These are phyloP conservation scores for Nymphaea colorata DNA, from an alignment of 164 flowering plant species.

Conservation along the genomic window DNA sequence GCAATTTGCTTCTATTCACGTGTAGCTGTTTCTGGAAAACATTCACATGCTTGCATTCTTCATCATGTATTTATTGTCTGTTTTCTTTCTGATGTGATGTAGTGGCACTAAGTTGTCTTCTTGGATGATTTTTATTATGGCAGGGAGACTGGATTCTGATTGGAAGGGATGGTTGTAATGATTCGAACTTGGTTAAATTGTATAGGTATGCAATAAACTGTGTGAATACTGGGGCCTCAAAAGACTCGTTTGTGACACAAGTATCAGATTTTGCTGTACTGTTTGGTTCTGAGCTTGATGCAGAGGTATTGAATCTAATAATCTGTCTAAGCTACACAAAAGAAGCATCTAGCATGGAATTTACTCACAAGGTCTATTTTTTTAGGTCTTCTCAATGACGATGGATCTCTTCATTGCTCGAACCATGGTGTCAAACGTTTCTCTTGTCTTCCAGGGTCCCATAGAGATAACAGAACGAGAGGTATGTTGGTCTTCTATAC, in stretches of 20 bases:
- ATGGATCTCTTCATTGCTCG: constrained; percentile 98
- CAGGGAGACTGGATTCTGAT: constrained; percentile 97
- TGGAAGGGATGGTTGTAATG: constrained; percentile 38
- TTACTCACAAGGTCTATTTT: background rate
- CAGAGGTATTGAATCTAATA: constrained; percentile 50
- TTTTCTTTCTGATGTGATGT: too few species aligned
- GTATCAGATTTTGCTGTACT: constrained; percentile 91
- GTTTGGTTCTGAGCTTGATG: constrained; percentile 96
- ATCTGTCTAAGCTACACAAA: background rate
- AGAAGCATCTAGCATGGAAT: background rate
- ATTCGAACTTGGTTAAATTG: constrained; percentile 44
- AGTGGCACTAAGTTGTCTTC: background rate
- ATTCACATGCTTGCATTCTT: background rate
- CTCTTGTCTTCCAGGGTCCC: constrained; percentile 62
- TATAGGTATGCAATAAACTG: constrained; percentile 71
- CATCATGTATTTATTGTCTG: background rate
- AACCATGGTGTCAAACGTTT: constrained; percentile 78
- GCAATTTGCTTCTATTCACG: too few species aligned
- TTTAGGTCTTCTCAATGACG: constrained; percentile 95
- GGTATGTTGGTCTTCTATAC: constrained; percentile 27
- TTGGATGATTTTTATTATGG: background rate
- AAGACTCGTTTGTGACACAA: constrained; percentile 66
- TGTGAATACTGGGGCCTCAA: constrained; percentile 52
- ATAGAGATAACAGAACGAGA: constrained; percentile 56
- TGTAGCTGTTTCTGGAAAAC: too few species aligned